Base-by-base conservation (phyloP, 2,329 filamentous ascomycete species). In the Neofusicoccum laricinum region DNA sequence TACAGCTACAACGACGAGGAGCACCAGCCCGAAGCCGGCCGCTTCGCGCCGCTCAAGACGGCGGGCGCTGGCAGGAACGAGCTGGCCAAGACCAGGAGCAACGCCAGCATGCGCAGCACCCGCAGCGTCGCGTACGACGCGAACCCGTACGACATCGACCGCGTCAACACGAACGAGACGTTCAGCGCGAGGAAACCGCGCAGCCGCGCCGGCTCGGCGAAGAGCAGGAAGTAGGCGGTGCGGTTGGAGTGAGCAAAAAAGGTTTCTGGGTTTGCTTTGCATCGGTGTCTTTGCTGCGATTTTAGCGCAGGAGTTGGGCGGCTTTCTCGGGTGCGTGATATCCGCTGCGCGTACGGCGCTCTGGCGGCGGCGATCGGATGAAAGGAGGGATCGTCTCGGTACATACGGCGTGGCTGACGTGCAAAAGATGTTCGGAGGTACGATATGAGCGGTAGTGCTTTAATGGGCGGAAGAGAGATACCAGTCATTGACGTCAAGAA, bases 111-210 rank as follows among this genome's bases (percentile, higher is more conserved):
- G 15, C 50, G 66, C 17, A 69, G 67, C 55, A 32, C 40, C 2
- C 58, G 50, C 3, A 66, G 70, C 6, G 72, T 75, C n/a, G 73
- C 38, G 10, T 64, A 81, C 51, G 76, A 79, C 15, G 65, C 55
- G 36, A 82, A 78, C 67, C 81, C 81, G 3, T 83, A 79, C 66
- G 80, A 82, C 61, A 77, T 83, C 48, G 81, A 83, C 66, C 76
- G 80, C 1, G 77, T 82, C n/a, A 75, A 82, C 65, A 83, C 81
- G 21, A 71, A 77, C 63, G 80, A 83, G 62, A 80, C 76, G 65
- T 83, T 83, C 66, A 19, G 8, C n/a, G 40, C 4, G 12, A 19
- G 36, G 25, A 45, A 46, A 25, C 15, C 41, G 15, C 21, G 17
- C 14, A 58, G 53, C 41, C 55, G 30, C 4, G 40, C 30, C 25